Conservation (phyloP, 306 rosid genomes). For the Citrullus colocynthis region DNA sequence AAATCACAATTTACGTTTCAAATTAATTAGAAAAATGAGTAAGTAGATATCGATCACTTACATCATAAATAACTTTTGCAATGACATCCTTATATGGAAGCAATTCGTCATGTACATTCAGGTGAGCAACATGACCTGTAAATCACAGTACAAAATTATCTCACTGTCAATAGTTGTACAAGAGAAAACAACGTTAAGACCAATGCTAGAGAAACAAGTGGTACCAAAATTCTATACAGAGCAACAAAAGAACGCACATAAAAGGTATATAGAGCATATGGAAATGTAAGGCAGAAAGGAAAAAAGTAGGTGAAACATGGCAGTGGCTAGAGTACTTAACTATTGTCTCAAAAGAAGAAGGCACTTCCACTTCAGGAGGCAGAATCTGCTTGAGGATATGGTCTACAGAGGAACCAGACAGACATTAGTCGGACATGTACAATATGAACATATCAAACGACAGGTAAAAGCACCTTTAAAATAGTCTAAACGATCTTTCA, state of each 20-base stretch:
- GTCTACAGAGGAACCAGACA: slow-evolving; percentile 29
- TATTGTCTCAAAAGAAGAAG: slow-evolving; percentile 90
- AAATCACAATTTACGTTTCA: background rate
- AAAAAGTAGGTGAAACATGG: background rate
- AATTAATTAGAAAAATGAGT: background rate
- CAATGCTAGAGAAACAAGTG: background rate
- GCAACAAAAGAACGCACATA: background rate
- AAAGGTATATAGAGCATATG: background rate
- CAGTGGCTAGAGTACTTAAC: slow-evolving; percentile 53
- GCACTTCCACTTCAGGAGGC: slow-evolving; percentile 72
- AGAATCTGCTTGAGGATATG: slow-evolving; percentile 80
- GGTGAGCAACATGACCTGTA: slow-evolving; percentile 94
- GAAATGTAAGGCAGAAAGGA: background rate
- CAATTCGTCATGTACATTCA: slow-evolving; percentile 80
- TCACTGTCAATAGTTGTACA: background rate
- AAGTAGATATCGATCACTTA: slow-evolving; percentile 24
- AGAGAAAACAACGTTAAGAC: background rate
- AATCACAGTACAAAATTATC: background rate
- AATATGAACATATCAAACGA: background rate
- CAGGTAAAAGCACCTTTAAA: background rate
- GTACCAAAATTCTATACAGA: background rate
- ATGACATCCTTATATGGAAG: slow-evolving; percentile 78
- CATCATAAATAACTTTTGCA: slow-evolving; percentile 86
- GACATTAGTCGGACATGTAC: background rate
- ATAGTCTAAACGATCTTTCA: background rate